A percentile compares a stretch with the other conserved stretches of the same genome.
Conservation (phyloP, 345 rosid genomes). For the Kandelia obovata region DNA sequence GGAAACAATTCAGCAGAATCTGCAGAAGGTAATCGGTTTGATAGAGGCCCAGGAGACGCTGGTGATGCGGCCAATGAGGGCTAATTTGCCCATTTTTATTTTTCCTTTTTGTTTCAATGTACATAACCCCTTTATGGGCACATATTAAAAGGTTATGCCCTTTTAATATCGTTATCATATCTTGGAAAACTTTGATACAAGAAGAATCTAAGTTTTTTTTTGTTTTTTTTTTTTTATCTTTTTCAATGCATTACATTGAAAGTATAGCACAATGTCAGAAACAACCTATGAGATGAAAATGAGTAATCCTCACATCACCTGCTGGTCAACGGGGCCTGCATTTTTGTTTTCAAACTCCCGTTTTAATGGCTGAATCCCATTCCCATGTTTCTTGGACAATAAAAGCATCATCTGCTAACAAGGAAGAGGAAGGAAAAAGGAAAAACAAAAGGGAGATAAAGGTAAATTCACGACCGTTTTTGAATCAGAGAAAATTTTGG, state of each 20-base stretch:
- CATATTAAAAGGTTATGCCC: background rate
- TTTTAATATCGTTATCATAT: background rate
- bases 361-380: too few relatives aligned
- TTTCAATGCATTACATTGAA: too few relatives aligned
- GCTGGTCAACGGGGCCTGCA: too few relatives aligned
- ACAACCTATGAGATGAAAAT: background rate
- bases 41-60: conserved; percentile 12
- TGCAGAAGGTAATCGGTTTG: conserved; percentile 5
- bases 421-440: too few relatives aligned
- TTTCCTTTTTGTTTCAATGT: background rate
- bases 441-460: background rate
- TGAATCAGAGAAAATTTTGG: conserved; percentile 9
- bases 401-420: too few relatives aligned
- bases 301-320: too few relatives aligned
- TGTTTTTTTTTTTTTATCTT: background rate
- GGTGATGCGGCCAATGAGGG: conserved; percentile 3
- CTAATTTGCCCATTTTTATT: background rate
- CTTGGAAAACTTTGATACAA: background rate
- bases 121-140: background rate
- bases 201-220: background rate
- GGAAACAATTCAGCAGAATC: background rate
- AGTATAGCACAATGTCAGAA: background rate
- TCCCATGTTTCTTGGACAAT: too few relatives aligned
- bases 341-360: too few relatives aligned
- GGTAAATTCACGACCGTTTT: background rate